Conservation (phyloP, 2,329 filamentous ascomycete genomes). For the Zarea fungicola region DNA sequence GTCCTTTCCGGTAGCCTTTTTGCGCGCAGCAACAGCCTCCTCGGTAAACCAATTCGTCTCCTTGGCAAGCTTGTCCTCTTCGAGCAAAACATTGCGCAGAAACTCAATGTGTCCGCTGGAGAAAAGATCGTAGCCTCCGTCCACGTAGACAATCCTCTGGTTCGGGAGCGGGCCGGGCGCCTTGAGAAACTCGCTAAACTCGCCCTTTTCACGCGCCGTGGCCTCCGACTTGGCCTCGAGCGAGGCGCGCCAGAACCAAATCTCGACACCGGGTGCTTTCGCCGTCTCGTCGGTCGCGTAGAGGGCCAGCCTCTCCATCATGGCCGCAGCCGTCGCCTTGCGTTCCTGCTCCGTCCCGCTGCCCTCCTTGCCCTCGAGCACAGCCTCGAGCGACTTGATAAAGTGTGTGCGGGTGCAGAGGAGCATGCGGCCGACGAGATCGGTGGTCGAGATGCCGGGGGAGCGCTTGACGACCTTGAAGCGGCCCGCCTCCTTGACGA, state of each 20-base stretch:
- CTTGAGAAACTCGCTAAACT: constrained; percentile 62
- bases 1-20: constrained; percentile 59
- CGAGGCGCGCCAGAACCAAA: constrained; percentile 75
- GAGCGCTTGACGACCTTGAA: constrained; percentile 98
- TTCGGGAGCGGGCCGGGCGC: constrained; percentile 69
- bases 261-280: constrained; percentile 69
- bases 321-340: constrained; percentile 56
- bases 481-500: constrained; percentile 86
- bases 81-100: constrained; percentile 66
- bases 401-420: constrained; percentile 94
- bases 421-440: constrained; percentile 96
- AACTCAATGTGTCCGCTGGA: constrained; percentile 97
- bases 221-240: constrained; percentile 40
- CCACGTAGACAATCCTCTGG: constrained; percentile 88
- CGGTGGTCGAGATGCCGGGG: constrained; percentile 93
- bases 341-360: constrained; percentile 64
- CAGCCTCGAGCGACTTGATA: constrained; percentile 69
- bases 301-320: constrained; percentile 71
- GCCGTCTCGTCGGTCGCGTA: constrained; percentile 88
- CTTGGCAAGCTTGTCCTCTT: constrained; percentile 65
- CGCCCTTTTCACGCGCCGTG: constrained; percentile 50
- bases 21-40: constrained; percentile 56
- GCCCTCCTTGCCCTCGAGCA: constrained; percentile 67
- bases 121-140: constrained; percentile 95
- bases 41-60: constrained; percentile 69